Evolutionary conservation across 176 grass and related monocot genomes (phyloP), one percentile per base, ranked within the genome.

Genomic region (Canna indica): DNA sequence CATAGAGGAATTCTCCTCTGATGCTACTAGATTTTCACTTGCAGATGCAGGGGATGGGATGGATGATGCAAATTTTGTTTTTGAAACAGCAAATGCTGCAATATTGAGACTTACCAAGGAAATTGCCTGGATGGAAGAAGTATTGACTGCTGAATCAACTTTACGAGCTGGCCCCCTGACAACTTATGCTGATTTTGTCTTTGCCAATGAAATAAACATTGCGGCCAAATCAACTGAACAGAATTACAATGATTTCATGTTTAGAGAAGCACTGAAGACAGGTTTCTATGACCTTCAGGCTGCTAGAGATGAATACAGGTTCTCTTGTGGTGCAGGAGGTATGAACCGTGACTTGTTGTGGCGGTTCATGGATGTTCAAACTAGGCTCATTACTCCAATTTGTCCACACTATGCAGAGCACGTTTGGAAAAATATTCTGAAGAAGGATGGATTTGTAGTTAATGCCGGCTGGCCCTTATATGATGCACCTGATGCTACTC

Each of bases 51-150:
- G 91, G 3, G 91, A 91, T 58, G 81, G 88, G 68, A 86, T 96
- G 91, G 83, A 95, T 72, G 91, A 91, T 75, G 87, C 91, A 61
- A 95, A 95, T 77, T 95, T 91, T 77, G 87, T 88, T 27, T 84
- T 78, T 73, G 91, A 95, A 62, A 95, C 91, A 17, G 82, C 85
- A 73, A 95, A 90, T 78, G 77, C 85, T 76, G 87, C 91, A 74
- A 81, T 91, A 59, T 65, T 86, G 78, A 88, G 85, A 76, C 80
- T 91, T 48, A 91, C 85, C 45, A 91, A 96, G 66, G 88, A 91
- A 83, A 72, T 91, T 70, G 45, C 80, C 67, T 96, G 88, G 91
- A 96, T 96, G 91, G 83, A 96, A 80, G 85, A 96, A 45, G 72
- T 91, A 38, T 59, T 82, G 32, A 75, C 68, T 68, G 79, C 77